Evolutionary conservation across 2,329 filamentous ascomycete genomes (phyloP).

Genomic region (Balansia obtecta): DNA sequence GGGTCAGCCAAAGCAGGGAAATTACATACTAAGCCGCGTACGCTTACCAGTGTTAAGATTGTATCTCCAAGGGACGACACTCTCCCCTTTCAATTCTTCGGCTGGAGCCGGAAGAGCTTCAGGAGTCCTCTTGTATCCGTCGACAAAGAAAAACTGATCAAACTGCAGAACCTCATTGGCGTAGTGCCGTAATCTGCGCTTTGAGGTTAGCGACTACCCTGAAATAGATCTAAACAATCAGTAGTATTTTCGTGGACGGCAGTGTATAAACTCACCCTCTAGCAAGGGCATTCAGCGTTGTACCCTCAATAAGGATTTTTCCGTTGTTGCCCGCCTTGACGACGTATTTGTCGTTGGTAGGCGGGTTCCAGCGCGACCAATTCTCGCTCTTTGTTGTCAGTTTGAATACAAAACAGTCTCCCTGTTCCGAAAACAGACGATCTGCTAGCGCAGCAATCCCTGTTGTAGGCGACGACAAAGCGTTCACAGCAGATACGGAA

Average conservation of each 20-base stretch:
- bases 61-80: slow-evolving; percentile 20
- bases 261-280: slow-evolving; percentile 9
- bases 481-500: background rate
- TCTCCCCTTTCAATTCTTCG: slow-evolving; percentile 6
- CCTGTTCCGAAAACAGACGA: slow-evolving; percentile 8
- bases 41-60: slow-evolving; percentile 34
- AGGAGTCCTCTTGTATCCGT: slow-evolving; percentile 1
- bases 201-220: background rate
- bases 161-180: slow-evolving; percentile 9
- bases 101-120: slow-evolving; percentile 3
- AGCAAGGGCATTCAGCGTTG: slow-evolving; percentile 11
- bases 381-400: slow-evolving; percentile 6
- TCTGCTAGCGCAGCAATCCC: slow-evolving; percentile 10
- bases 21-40: background rate
- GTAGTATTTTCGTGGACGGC: background rate
- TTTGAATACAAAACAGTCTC: slow-evolving; percentile 8
- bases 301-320: slow-evolving; percentile 11
- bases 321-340: slow-evolving; percentile 5
- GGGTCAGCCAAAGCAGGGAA: background rate
- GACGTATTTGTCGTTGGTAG: slow-evolving; percentile 11
- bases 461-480: slow-evolving; percentile 1
- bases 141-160: slow-evolving; percentile 11
- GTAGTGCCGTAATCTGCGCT: slow-evolving; percentile 10
- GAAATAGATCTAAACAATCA: background rate
- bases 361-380: slow-evolving; percentile 12